These are phyloP conservation scores for Microascus cirrosus DNA, from an alignment of 2,329 filamentous ascomycete species.

Conservation along the genomic window DNA sequence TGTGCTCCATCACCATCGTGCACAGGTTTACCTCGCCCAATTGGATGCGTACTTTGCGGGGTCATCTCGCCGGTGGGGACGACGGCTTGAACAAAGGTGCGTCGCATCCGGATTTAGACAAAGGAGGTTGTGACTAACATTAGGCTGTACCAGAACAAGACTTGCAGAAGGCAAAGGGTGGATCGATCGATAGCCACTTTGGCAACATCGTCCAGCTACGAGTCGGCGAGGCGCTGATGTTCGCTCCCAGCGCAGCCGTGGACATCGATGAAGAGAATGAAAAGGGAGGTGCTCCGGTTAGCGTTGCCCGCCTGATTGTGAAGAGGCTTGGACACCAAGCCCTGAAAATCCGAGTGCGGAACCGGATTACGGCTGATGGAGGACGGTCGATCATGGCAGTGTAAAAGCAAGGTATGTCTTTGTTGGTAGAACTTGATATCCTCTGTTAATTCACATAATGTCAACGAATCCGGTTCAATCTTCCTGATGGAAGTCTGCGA, in stretches of 20 bases:
- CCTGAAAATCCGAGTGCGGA: slow-evolving; percentile 26
- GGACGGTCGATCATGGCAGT: slow-evolving; percentile 31
- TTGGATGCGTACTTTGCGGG: slow-evolving; percentile 39
- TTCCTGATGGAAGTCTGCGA: too few relatives aligned
- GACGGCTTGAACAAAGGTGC: not conserved
- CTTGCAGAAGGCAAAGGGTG: not conserved
- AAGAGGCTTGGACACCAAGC: slow-evolving; percentile 21
- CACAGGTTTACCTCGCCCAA: slow-evolving; percentile 59
- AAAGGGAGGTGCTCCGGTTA: not conserved
- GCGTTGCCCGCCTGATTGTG: slow-evolving; percentile 9
- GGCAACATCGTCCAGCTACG: slow-evolving; percentile 27
- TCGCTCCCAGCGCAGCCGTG: slow-evolving; percentile 30
- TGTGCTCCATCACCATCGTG: slow-evolving; percentile 61
- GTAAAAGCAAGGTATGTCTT: slow-evolving; percentile 8
- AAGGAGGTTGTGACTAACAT: not conserved
- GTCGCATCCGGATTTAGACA: not conserved
- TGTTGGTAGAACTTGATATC: not conserved
- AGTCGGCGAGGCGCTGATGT: slow-evolving; percentile 34
- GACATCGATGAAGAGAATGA: slow-evolving; percentile 14
- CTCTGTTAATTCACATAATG: not conserved
- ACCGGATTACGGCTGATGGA: slow-evolving; percentile 31
- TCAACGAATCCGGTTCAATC: too few relatives aligned
- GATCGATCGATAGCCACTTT: slow-evolving; percentile 21
- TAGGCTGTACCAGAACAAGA: not conserved
- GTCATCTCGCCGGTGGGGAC: slow-evolving; percentile 29